Evolutionary conservation across 2,329 filamentous ascomycete species (phyloP).

Genomic region (Alternaria alternata): DNA sequence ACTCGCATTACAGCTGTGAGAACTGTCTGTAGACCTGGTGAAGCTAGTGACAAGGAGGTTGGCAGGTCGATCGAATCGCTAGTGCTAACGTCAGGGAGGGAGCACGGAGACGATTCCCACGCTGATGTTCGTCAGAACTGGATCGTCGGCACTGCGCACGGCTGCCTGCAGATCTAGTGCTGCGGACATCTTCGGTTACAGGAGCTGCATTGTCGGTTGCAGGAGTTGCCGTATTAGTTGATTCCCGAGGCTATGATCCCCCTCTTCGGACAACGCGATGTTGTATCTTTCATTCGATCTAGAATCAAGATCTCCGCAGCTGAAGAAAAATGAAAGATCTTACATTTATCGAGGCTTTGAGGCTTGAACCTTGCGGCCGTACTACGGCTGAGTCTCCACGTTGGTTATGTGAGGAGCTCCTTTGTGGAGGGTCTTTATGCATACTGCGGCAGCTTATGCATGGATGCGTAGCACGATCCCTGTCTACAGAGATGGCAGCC

Average conservation of each 20-base stretch:
- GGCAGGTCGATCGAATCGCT: conserved; percentile 7
- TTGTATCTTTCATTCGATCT: conserved; percentile 3
- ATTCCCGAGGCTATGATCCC: neutral
- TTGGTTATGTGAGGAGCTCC: conserved; percentile 14
- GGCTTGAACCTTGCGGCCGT: conserved; percentile 5
- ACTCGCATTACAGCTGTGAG: conserved; percentile 2
- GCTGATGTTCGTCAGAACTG: conserved; percentile 17
- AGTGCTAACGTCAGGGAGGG: conserved; percentile 8
- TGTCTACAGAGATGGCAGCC: conserved; percentile 15
- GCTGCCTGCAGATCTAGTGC: conserved; percentile 26
- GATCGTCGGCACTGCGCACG: conserved; percentile 24
- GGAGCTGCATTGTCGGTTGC: neutral
- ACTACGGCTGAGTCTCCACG: neutral
- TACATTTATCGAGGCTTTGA: neutral
- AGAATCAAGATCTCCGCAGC: neutral
- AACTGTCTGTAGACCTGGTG: conserved; percentile 1
- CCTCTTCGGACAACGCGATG: conserved; percentile 12
- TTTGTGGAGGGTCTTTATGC: conserved; percentile 21
- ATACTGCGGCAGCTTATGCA: conserved; percentile 19
- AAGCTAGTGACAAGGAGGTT: conserved; percentile 13
- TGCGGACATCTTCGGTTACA: conserved; percentile 3
- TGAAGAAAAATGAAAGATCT: conserved; percentile 3
- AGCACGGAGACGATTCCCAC: conserved; percentile 8
- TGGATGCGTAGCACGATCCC: conserved; percentile 8
- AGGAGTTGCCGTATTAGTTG: neutral